Base-by-base conservation (phyloP, 2,329 filamentous ascomycete species). In the Monosporascus cannonballus region DNA sequence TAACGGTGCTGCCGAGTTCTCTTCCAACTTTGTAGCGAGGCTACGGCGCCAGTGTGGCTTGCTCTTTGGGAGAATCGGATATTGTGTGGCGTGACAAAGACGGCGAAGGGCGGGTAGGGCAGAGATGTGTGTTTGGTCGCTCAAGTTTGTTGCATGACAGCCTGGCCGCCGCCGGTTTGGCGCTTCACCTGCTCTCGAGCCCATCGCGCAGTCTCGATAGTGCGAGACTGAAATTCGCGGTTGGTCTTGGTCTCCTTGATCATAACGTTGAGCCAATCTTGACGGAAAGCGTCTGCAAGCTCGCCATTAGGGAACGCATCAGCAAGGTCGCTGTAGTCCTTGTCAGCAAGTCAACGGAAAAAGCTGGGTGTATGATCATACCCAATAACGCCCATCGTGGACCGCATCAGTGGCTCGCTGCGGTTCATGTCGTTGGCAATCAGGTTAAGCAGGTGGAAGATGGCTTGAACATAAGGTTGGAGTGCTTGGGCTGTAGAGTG, bases 351-450 rank as follows among this genome's bases (percentile, higher is more conserved):
- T 17, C 15, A 8, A 45, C 22, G 22, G 6, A 36, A 5, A 38
- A 9, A n/a, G 36, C 58, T 57, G 61, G 55, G 39, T 51, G 24
- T 24, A 5, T 47, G 11, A 18, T 73, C 86, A 69, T 81, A 96
- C 90, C 92, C 94, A 74, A 99, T 89, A 51, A 97, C 92, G 70
- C 94, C 94, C 90, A 97, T 97, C 8, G 89, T 84, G n/a, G 93
- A 89, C 61, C 94, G 83, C 79, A 97, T 87, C 48, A 99, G 78
- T 37, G 89, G 85, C 73, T 99, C 94, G 66, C 90, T 96, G 62
- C 91, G 88, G 77, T 94, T 96, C 59, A 81, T 79, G 67, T 97
- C 94, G 60, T 83, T 78, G 58, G 86, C 86, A 62, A 97, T 87
- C 56, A 84, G 80, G 65, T 89, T 86, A 45, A 99, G 83, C 50